These are phyloP conservation scores for Globisporangium splendens DNA, from an alignment of 352 stramenopile species.

Conservation along the genomic window DNA sequence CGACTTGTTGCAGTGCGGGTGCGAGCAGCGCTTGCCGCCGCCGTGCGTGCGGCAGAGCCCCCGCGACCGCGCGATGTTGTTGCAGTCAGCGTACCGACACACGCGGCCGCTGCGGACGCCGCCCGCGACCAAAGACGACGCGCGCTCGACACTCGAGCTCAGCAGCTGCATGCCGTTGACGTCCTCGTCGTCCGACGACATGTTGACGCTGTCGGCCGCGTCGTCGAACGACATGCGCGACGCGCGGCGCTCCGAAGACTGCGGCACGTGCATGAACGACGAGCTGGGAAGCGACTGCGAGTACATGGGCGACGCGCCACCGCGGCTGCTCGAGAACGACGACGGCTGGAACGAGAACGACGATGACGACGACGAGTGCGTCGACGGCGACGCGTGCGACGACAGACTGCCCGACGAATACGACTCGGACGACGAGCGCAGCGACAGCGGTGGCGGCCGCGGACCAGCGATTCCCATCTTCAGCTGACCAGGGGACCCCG, in stretches of 20 bases:
- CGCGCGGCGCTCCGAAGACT: slow-evolving; percentile 15
- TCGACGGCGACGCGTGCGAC: slow-evolving; percentile 19
- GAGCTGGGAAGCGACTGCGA: slow-evolving; percentile 71
- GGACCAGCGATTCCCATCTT: slow-evolving; percentile 58
- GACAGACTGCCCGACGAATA: slow-evolving; percentile 36
- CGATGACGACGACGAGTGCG: slow-evolving; percentile 28
- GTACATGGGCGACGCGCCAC: slow-evolving; percentile 35
- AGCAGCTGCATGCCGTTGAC: slow-evolving; percentile 57
- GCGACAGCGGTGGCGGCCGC: slow-evolving; percentile 48
- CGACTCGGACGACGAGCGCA: slow-evolving; percentile 55
- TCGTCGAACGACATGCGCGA: slow-evolving; percentile 67
- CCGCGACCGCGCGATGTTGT: slow-evolving; percentile 79
- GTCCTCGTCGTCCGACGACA: slow-evolving; percentile 73
- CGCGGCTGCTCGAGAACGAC: slow-evolving; percentile 17
- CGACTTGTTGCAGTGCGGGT: slow-evolving; percentile 83
- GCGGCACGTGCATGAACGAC: slow-evolving; percentile 61
- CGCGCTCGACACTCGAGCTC: slow-evolving; percentile 62
- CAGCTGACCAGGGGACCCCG: slow-evolving; percentile 53
- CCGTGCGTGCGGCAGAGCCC: slow-evolving; percentile 74
- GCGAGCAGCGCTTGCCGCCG: slow-evolving; percentile 75
- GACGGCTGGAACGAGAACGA: slow-evolving; percentile 47
- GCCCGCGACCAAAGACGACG: slow-evolving; percentile 13
- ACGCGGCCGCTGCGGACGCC: slow-evolving; percentile 57
- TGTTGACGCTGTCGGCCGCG: slow-evolving; percentile 42
- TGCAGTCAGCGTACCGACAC: slow-evolving; percentile 80